Evolutionary conservation across 2,329 filamentous ascomycete genomes (phyloP), one percentile per base, ranked within the genome.

Genomic region (Aspergillus fructus): DNA sequence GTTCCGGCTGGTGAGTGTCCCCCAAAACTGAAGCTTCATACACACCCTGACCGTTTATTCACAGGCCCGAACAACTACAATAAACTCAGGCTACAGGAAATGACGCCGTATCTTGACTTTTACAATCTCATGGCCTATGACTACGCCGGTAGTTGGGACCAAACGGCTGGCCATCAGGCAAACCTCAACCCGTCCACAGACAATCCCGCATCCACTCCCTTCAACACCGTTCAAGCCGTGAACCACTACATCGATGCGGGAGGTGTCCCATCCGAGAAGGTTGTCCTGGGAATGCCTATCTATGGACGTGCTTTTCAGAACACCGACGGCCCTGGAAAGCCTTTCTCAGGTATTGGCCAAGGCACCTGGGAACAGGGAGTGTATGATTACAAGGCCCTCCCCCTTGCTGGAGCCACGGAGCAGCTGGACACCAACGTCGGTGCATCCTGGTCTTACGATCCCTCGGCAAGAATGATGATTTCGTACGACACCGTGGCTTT

Each of bases 281-380:
- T 97, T 46, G 88, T 96, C 5, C 72, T 97, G n/a, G 93, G 93
- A 3, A 94, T 96, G 90, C 93, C 93, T 6, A 78, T 97, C n/a
- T 97, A 97, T 72, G 93, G 93, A 4, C 89, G 92, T 41, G 87
- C 91, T 0, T 97, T 97, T 70, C 81, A 87, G 66, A 85, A 87
- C 65, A 96, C 93, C 0, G 83, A 89, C 40, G 93, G 93, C 0
- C 83, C 87, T 0, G 93, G 93, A 0, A 73, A 79, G 12, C 79
- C 87, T 0, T 97, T 84, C 76, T 83, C 76, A 34, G 93, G 93
- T 4, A 81, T 90, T 5, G 93, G 92, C 3, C 81, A 88, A 57
- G 75, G 75, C 15, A 90, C 85, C 55, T 97, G 90, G 90, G 93
- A 97, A 77, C 81, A 83, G 13, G 91, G 92, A 1, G 86, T 96